Evolutionary conservation across 208 protist genomes (phyloP), one percentile per base, ranked within the genome.

Genomic region (Crithidia sp.): DNA sequence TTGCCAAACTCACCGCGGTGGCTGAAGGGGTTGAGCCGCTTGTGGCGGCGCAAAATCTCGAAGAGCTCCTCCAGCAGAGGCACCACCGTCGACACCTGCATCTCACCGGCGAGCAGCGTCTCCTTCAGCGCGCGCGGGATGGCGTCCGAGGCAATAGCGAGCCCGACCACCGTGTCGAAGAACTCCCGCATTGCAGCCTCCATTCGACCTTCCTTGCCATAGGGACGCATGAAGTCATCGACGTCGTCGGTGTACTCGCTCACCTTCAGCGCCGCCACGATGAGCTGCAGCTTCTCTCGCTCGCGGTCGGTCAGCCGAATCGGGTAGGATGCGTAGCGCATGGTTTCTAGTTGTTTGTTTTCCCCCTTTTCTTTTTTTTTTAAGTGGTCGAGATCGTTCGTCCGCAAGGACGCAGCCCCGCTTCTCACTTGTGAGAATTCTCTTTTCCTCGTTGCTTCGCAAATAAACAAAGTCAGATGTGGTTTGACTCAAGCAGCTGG

Each of bases 31-130:
- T 99, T 99, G 67, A 99, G 92, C 41, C 98, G 92, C 81, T 99
- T 99, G 83, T 99, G 96, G 50, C 98, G 91, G 7, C 98, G 91
- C 67, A 96, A 86, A 52, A 99, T 89, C 82, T 99, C 97, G 83
- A 98, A 99, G 8, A 98, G 74, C 36, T 83, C 82, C 76, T 90
- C 87, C 45, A 99, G 95, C 53, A 98, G 71, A 5, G 77, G 80
- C 47, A 85, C 79, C 7, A 89, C 69, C 9, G 79, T 58, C 13
- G 58, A 19, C 47, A 92, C 66, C 40, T 52, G 65, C 49, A 67
- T 49, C 14, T 87, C 80, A 17, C 84, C 83, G 10, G 74, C 68
- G 7, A 88, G 52, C 52, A 96, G 77, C 16, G 81, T 72, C 6
- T 89, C 84, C 68, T 87, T 92, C 12, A 88, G 62, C 10, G 82